Evolutionary conservation across 2,329 filamentous ascomycete genomes (phyloP).

Genomic region (Atkinsonella hypoxylon): DNA sequence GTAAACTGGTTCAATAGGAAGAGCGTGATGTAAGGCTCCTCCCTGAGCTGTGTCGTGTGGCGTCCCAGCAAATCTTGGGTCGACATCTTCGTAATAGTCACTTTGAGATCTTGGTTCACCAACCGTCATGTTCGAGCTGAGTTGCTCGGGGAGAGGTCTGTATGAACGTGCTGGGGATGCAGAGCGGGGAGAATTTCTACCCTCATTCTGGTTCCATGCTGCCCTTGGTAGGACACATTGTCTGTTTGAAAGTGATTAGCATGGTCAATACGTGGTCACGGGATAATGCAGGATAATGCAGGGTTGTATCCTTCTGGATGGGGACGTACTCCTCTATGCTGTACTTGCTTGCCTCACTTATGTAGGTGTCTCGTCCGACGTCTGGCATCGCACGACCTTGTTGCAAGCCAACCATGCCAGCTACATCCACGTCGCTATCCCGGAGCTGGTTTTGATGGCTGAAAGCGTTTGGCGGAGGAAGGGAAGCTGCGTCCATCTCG

Average conservation of each 20-base stretch:
- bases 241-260: conserved; percentile 14
- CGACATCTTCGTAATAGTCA: conserved; percentile 85
- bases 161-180: conserved; percentile 32
- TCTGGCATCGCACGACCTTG: conserved; percentile 28
- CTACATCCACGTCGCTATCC: conserved; percentile 60
- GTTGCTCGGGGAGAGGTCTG: conserved; percentile 23
- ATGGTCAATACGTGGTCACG: neutral
- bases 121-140: conserved; percentile 23
- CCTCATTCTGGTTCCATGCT: conserved; percentile 39
- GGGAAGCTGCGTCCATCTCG: conserved; percentile 65
- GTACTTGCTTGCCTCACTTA: conserved; percentile 62
- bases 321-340: conserved; percentile 53
- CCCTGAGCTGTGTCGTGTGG: conserved; percentile 27
- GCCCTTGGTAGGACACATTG: conserved; percentile 44
- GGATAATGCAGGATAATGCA: neutral
- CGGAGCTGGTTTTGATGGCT: conserved; percentile 36
- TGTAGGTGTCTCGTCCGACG: conserved; percentile 35
- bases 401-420: conserved; percentile 62
- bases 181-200: conserved; percentile 30
- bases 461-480: conserved; percentile 27
- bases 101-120: conserved; percentile 19
- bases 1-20: conserved; percentile 32
- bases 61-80: conserved; percentile 57
- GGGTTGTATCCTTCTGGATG: neutral
- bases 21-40: conserved; percentile 15